Conservation (phyloP, 495 filamentous ascomycete genomes). For the Aspergillus leporis region DNA sequence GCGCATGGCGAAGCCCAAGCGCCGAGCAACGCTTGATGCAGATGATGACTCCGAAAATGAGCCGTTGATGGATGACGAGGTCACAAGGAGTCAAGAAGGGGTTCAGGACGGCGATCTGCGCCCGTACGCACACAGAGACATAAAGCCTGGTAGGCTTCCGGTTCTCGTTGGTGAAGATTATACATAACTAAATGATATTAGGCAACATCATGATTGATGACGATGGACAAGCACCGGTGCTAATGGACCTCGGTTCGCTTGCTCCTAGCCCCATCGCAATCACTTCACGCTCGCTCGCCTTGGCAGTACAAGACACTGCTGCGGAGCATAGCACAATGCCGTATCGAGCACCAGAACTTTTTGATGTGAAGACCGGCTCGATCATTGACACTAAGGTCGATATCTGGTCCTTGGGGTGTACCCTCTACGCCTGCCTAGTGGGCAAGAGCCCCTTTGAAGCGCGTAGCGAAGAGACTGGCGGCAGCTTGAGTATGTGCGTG, state of each 20-base stretch:
- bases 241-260: constrained; percentile 98
- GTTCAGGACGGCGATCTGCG: constrained; percentile 67
- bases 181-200: constrained; percentile 31
- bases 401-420: constrained; percentile 96
- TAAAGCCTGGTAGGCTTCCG: constrained; percentile 76
- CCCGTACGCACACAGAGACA: constrained; percentile 93
- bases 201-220: constrained; percentile 97
- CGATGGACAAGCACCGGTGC: constrained; percentile 79
- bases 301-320: constrained; percentile 89
- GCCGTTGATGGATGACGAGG: constrained; percentile 82
- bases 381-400: constrained; percentile 96
- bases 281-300: constrained; percentile 84
- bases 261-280: constrained; percentile 89
- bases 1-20: constrained; percentile 54
- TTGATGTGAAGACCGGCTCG: constrained; percentile 93
- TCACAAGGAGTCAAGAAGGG: constrained; percentile 69
- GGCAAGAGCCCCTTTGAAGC: constrained; percentile 97
- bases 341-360: constrained; percentile 95
- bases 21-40: constrained; percentile 39
- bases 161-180: not conserved
- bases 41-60: constrained; percentile 73
- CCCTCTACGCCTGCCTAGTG: constrained; percentile 91
- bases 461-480: constrained; percentile 91
- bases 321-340: constrained; percentile 98
- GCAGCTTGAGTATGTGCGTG: constrained; percentile 87